These are phyloP conservation scores for Peltaster fructicola DNA, from an alignment of 2,329 filamentous ascomycete species.

Conservation along the genomic window DNA sequence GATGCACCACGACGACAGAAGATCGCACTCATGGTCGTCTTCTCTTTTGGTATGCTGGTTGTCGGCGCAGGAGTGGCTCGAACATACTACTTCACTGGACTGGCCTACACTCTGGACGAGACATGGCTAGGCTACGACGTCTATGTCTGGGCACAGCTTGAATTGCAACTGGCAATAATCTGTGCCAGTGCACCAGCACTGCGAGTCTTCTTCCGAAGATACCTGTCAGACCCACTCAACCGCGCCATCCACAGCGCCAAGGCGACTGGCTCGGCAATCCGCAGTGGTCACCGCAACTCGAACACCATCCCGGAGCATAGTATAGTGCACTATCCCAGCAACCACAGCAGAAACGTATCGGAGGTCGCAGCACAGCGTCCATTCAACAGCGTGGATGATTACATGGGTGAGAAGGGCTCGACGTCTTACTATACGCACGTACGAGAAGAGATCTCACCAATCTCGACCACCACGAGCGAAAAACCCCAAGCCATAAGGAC, in stretches of 20 bases:
- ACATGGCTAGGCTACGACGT: slow-evolving; percentile 14
- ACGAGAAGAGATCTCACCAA: too few species aligned
- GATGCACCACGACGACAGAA: slow-evolving; percentile 27
- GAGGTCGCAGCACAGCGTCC: too few species aligned
- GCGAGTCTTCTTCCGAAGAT: slow-evolving; percentile 7
- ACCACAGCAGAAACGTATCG: too few species aligned
- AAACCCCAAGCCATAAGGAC: too few species aligned
- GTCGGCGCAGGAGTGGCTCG: slow-evolving; percentile 17
- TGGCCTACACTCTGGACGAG: slow-evolving; percentile 6
- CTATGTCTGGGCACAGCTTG: slow-evolving; percentile 12
- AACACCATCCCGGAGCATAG: too few species aligned
- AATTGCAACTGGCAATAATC: slow-evolving; percentile 14
- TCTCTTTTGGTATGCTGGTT: slow-evolving; percentile 14
- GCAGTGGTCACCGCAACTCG: too few species aligned
- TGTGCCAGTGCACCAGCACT: slow-evolving; percentile 13
- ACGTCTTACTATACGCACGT: too few species aligned
- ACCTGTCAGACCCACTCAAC: slow-evolving; percentile 6
- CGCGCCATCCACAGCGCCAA: slow-evolving; percentile 34
- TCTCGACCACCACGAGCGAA: too few species aligned
- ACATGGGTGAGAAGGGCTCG: too few species aligned
- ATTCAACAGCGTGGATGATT: too few species aligned
- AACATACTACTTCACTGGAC: slow-evolving; percentile 14
- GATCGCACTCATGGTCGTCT: slow-evolving; percentile 8
- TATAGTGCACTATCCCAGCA: too few species aligned
- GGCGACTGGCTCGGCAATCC: slow-evolving; percentile 43